A percentile compares a stretch with the other conserved stretches of the same genome.
phyloP scores from a whole-genome alignment of 345 rosid genomes.

The Erucastrum elatum region DNA sequence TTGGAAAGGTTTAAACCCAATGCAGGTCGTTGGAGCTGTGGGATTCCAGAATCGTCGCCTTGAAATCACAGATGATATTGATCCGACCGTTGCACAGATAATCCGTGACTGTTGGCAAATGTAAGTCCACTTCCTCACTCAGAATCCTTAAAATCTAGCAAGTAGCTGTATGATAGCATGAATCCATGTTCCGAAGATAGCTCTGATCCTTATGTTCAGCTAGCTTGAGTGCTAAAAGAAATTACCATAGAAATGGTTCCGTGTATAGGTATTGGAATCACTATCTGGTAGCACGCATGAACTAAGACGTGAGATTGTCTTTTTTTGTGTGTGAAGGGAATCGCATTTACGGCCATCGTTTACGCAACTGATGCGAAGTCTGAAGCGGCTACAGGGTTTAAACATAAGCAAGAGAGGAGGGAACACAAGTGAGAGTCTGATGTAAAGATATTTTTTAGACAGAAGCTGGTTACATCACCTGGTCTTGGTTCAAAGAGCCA shows the following conservation, averaged over 20 bases:
- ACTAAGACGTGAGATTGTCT: neutral
- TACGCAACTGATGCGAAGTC: slow-evolving; percentile 67
- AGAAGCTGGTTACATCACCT: slow-evolving; percentile 34
- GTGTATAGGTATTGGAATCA: slow-evolving; percentile 11
- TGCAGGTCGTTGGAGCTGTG: slow-evolving; percentile 99
- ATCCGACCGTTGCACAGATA: slow-evolving; percentile 76
- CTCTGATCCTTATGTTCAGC: neutral
- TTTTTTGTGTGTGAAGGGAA: slow-evolving; percentile 54
- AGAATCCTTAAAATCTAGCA: neutral
- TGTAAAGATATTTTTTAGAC: slow-evolving; percentile 37
- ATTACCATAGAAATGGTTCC: neutral
- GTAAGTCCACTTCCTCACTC: slow-evolving; percentile 48
- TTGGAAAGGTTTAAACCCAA: slow-evolving; percentile 95
- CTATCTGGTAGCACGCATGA: neutral
- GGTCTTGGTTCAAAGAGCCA: slow-evolving; percentile 67
- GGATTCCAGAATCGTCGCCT: slow-evolving; percentile 94
- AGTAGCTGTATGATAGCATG: neutral
- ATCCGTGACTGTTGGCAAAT: slow-evolving; percentile 85
- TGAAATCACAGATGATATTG: slow-evolving; percentile 68
- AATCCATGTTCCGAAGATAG: neutral
- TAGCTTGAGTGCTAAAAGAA: neutral
- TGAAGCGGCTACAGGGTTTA: slow-evolving; percentile 55
- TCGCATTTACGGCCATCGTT: slow-evolving; percentile 82
- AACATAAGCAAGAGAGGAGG: slow-evolving; percentile 46
- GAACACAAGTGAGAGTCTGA: slow-evolving; percentile 36